Conservation (phyloP, 2,329 filamentous ascomycete genomes). For the Byssochlamys sp. region DNA sequence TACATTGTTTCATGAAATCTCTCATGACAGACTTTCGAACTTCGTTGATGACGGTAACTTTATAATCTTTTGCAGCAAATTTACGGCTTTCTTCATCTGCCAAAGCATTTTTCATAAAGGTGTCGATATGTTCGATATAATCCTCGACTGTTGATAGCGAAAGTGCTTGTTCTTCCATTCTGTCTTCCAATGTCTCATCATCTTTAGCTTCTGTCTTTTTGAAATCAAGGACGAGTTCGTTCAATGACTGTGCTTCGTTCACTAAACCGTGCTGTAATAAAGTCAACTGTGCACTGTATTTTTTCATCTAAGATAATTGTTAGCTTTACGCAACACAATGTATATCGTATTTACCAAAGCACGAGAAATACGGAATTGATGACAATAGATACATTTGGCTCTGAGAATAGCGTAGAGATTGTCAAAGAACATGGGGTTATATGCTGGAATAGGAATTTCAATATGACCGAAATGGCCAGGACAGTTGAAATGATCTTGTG, state of each 20-base stretch:
- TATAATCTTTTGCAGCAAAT: too few relatives aligned
- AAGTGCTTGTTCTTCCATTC: slow-evolving; percentile 44
- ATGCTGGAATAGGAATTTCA: slow-evolving; percentile 83
- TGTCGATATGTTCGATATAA: too few relatives aligned
- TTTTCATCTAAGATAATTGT: too few relatives aligned
- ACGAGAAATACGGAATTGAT: slow-evolving; percentile 67
- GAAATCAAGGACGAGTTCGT: slow-evolving; percentile 36
- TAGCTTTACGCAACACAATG: too few relatives aligned
- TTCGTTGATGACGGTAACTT: too few relatives aligned
- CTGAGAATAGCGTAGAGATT: slow-evolving; percentile 76
- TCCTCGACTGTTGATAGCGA: slow-evolving; percentile 61
- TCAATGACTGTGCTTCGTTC: slow-evolving; percentile 54
- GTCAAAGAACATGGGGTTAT: slow-evolving; percentile 94
- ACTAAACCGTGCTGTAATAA: slow-evolving; percentile 77
- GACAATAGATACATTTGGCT: slow-evolving; percentile 83
- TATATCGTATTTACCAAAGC: slow-evolving; percentile 65
- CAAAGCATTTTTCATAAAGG: too few relatives aligned
- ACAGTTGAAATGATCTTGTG: slow-evolving; percentile 68
- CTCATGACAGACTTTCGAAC: too few relatives aligned
- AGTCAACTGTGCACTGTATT: slow-evolving; percentile 74
- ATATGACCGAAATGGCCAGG: slow-evolving; percentile 93
- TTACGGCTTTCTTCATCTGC: too few relatives aligned
- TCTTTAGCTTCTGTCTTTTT: slow-evolving; percentile 51
- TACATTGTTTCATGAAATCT: too few relatives aligned
- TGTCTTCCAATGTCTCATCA: slow-evolving; percentile 54